Evolutionary conservation across 2,329 filamentous ascomycete species (phyloP).

Genomic region (Lizonia empirigonia): DNA sequence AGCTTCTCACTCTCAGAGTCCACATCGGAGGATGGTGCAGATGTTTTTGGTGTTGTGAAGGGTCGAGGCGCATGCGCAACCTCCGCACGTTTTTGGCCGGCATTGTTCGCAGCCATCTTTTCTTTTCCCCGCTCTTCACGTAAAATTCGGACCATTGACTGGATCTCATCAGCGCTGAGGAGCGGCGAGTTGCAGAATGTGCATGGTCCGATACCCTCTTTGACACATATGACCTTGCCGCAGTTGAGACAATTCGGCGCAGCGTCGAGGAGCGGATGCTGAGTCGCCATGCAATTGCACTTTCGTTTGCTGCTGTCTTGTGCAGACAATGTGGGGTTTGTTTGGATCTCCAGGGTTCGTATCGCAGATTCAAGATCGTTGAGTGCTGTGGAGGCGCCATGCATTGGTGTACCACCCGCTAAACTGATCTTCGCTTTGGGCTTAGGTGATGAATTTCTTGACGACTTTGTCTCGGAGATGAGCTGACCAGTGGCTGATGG

Average conservation of each 20-base stretch:
- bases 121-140: constrained; percentile 85
- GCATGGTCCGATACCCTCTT: constrained; percentile 91
- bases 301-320: constrained; percentile 64
- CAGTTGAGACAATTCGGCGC: constrained; percentile 92
- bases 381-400: constrained; percentile 75
- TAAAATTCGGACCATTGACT: constrained; percentile 83
- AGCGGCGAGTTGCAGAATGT: constrained; percentile 84
- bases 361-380: constrained; percentile 78
- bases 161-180: constrained; percentile 73
- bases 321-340: constrained; percentile 73
- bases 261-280: constrained; percentile 86
- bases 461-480: constrained; percentile 74
- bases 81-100: constrained; percentile 69
- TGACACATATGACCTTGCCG: constrained; percentile 93
- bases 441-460: constrained; percentile 58
- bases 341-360: constrained; percentile 85
- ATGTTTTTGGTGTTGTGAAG: constrained; percentile 56
- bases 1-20: constrained; percentile 64
- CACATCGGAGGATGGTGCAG: constrained; percentile 45
- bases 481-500: constrained; percentile 77
- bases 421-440: constrained; percentile 71
- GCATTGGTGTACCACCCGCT: constrained; percentile 79
- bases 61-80: constrained; percentile 65
- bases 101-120: constrained; percentile 81
- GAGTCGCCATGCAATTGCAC: constrained; percentile 86